Percentiles rank a stretch among this genome's conserved stretches.
phyloP scores from a whole-genome alignment of 345 rosid species.

The Anacardium occidentale region DNA sequence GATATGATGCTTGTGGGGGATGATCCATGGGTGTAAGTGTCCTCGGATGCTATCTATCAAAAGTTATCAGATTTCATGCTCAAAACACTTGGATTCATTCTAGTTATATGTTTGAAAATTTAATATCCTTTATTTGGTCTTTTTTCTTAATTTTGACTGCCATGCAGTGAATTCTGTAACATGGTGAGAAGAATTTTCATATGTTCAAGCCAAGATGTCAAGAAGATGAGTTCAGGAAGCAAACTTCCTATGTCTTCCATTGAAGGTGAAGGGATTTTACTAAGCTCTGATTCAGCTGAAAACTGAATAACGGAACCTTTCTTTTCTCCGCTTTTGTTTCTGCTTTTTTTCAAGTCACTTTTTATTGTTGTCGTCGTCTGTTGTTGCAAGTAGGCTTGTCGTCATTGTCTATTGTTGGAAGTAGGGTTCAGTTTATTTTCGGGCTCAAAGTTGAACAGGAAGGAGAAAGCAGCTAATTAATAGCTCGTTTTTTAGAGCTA shows the following conservation, averaged over 20 bases:
- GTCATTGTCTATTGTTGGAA: not conserved
- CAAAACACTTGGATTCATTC: no score
- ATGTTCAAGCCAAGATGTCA: conserved; percentile 76
- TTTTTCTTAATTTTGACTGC: not conserved
- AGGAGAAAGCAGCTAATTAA: conserved; percentile 18
- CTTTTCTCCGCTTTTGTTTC: not conserved
- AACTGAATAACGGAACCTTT: conserved; percentile 27
- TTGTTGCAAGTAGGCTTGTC: conserved; percentile 8
- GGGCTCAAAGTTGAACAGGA: conserved; percentile 14
- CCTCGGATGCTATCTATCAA: not conserved
- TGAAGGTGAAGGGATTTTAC: conserved; percentile 55
- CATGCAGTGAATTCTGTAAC: conserved; percentile 81
- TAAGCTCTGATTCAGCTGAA: conserved; percentile 52
- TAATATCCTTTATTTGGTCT: not conserved
- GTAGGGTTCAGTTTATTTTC: conserved; percentile 18
- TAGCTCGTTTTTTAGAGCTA: conserved; percentile 50
- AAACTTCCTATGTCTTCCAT: conserved; percentile 46
- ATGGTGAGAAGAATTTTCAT: conserved; percentile 87
- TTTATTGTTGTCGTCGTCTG: not conserved
- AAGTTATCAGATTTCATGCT: not conserved
- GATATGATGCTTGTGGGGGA: conserved; percentile 98
- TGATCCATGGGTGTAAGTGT: conserved; percentile 92
- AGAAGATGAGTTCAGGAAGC: conserved; percentile 58
- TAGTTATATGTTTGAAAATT: not conserved
- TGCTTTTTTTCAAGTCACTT: conserved; percentile 2